Percentiles rank a stretch among this genome's conserved stretches.
Conservation (phyloP, 2,329 filamentous ascomycete genomes). For the Aspergillus pseudoterreus region DNA sequence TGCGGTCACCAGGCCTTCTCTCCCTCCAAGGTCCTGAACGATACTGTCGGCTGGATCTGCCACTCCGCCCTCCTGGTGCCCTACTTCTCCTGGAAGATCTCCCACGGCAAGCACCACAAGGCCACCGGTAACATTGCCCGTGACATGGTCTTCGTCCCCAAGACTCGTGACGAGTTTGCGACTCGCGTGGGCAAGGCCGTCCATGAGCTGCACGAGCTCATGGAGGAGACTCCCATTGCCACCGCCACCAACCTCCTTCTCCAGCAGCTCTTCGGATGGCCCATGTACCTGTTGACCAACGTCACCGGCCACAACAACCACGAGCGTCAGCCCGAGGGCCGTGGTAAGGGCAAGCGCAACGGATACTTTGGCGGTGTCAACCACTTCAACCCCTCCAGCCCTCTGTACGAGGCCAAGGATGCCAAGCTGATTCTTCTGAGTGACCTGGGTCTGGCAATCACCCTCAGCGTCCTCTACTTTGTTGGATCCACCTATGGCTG, state of each 20-base stretch:
- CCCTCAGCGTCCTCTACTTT: slow-evolving; percentile 58
- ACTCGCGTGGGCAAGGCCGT: slow-evolving; percentile 67
- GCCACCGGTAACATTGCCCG: slow-evolving; percentile 94
- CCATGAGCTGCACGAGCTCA: slow-evolving; percentile 82
- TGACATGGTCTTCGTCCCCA: slow-evolving; percentile 98
- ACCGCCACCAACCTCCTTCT: slow-evolving; percentile 70
- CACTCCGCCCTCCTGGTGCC: slow-evolving; percentile 88
- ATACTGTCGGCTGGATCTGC: slow-evolving; percentile 85
- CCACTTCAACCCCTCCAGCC: slow-evolving; percentile 87
- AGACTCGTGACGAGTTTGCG: slow-evolving; percentile 79
- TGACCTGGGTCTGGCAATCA: slow-evolving; percentile 73
- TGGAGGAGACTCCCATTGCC: slow-evolving; percentile 88
- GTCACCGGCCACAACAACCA: slow-evolving; percentile 96
- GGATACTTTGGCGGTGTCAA: slow-evolving; percentile 78
- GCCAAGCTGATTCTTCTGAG: slow-evolving; percentile 81
- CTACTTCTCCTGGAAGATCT: slow-evolving; percentile 99
- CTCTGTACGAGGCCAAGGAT: slow-evolving; percentile 87
- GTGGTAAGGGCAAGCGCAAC: slow-evolving; percentile 88
- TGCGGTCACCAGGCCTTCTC: slow-evolving; percentile 98
- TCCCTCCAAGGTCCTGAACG: slow-evolving; percentile 83
- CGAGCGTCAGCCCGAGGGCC: slow-evolving; percentile 84
- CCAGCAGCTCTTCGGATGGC: slow-evolving; percentile 93
- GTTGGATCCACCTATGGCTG: slow-evolving; percentile 77
- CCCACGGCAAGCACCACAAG: slow-evolving; percentile 99
- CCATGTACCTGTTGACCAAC: slow-evolving; percentile 84